phyloP scores from a whole-genome alignment of 208 protist species.

The Leishmania lainsoni region DNA sequence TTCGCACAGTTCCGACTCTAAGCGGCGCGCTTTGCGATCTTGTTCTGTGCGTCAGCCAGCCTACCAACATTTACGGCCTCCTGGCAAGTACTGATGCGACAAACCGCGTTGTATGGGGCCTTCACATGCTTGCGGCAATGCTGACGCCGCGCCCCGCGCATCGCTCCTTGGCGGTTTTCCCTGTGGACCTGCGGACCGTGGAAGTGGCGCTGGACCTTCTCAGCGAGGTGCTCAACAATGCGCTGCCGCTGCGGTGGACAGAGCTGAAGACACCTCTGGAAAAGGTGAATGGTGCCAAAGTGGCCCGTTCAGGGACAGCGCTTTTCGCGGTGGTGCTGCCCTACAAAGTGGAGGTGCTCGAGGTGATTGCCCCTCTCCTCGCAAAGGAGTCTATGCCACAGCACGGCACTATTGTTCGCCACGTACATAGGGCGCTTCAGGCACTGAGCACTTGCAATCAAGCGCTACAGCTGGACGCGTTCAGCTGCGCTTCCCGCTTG shows the following conservation, averaged over 20 bases:
- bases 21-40: background rate
- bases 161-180: background rate
- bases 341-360: slow-evolving; percentile 24
- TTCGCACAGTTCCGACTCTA: background rate
- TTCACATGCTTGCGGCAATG: slow-evolving; percentile 3
- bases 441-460: slow-evolving; percentile 7
- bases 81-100: slow-evolving; percentile 8
- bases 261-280: slow-evolving; percentile 41
- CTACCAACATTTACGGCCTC: background rate
- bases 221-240: slow-evolving; percentile 32
- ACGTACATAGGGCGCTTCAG: slow-evolving; percentile 25
- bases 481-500: background rate
- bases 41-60: background rate
- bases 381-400: slow-evolving; percentile 37
- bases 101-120: slow-evolving; percentile 3
- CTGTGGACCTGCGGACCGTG: background rate
- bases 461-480: slow-evolving; percentile 24
- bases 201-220: slow-evolving; percentile 10
- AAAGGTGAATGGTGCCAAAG: slow-evolving; percentile 22
- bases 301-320: slow-evolving; percentile 35
- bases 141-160: background rate
- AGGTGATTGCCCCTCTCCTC: slow-evolving; percentile 47
- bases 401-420: slow-evolving; percentile 6
- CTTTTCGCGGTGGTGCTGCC: slow-evolving; percentile 22
- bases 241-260: slow-evolving; percentile 57